Base-by-base conservation (phyloP, 139 green algal genomes). In the Medakamo hakoo region DNA sequence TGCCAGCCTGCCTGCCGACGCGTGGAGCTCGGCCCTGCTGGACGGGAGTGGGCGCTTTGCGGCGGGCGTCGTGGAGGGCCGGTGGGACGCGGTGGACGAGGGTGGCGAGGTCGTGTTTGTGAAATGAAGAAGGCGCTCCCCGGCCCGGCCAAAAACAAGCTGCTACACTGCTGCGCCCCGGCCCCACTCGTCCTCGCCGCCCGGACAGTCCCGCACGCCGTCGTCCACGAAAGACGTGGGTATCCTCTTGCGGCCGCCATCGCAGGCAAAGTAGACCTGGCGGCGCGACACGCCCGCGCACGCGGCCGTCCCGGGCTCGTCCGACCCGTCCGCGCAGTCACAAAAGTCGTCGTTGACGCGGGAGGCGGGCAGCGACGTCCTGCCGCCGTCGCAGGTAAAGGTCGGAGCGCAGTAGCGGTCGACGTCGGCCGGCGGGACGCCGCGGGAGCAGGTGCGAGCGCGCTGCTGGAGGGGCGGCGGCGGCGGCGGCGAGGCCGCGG, bases 321-420 rank as follows among this genome's bases (percentile, higher is more conserved):
- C 86, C 27, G 66, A 80, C 20, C 86, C 84, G 61, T 94, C 85
- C 1, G 67, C 26, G 68, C 86, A 94, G 64, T 94, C 85, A 59
- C 86, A 94, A 63, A 84, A 89, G 67, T 89, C 73, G 58, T 94
- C 86, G 66, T 94, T 92, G 4, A 94, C 76, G 2, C 68, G 68
- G 14, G 49, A 22, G 48, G 76, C 76, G n/a, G 75, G 70, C 3
- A 93, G n/a, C n/a, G n/a, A n/a, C n/a, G n/a, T n/a, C n/a, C n/a
- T n/a, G n/a, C n/a, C n/a, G n/a, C 48, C 40, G 9, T 16, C 40
- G 16, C 40, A 52, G 9, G 9, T 16, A 52, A 52, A 52, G 40
- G 40, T 52, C 9, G 40, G 16, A 16, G 40, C 16, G 40, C 40
- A 52, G 40, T 52, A 52, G 9, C 40, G 40, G 9, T 9, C 40